A percentile compares a stretch with the other conserved stretches of the same genome.
These are phyloP conservation scores for Aspergillus ustus DNA, from an alignment of 2,329 filamentous ascomycete species.

Conservation along the genomic window DNA sequence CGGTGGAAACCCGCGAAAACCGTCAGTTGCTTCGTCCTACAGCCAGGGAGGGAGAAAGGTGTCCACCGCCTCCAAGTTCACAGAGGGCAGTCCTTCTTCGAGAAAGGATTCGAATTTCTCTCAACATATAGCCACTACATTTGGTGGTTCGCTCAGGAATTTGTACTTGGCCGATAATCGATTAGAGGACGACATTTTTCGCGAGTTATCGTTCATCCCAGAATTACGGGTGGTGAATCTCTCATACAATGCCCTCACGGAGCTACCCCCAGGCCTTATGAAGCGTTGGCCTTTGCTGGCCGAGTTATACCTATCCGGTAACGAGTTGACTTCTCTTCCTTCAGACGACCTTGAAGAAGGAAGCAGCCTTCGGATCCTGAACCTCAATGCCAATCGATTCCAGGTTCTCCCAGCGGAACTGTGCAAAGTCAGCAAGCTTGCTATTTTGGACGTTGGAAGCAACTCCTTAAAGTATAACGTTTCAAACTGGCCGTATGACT, in stretches of 20 bases:
- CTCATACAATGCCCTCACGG: slow-evolving; percentile 92
- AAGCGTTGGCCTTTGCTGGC: slow-evolving; percentile 87
- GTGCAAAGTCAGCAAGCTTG: slow-evolving; percentile 88
- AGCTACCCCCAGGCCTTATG: slow-evolving; percentile 87
- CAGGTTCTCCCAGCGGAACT: slow-evolving; percentile 95
- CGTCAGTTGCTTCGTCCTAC: slow-evolving; percentile 80
- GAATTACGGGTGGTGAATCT: slow-evolving; percentile 90
- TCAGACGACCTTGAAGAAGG: slow-evolving; percentile 93
- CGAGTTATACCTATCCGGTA: slow-evolving; percentile 93
- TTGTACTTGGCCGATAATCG: slow-evolving; percentile 92
- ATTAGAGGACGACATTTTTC: slow-evolving; percentile 92
- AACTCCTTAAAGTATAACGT: slow-evolving; percentile 98
- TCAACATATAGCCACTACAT: slow-evolving; percentile 79
- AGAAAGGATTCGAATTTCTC: slow-evolving; percentile 90
- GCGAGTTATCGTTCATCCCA: slow-evolving; percentile 79
- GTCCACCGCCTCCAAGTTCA: slow-evolving; percentile 75
- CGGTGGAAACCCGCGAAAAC: slow-evolving; percentile 65
- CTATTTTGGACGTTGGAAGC: slow-evolving; percentile 91
- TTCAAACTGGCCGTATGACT: slow-evolving; percentile 97
- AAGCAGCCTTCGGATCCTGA: slow-evolving; percentile 82
- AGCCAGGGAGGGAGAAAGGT: slow-evolving; percentile 82
- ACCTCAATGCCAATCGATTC: slow-evolving; percentile 98
- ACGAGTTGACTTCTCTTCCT: slow-evolving; percentile 87
- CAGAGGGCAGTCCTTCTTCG: slow-evolving; percentile 61
- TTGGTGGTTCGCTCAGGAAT: slow-evolving; percentile 82